A percentile compares a stretch with the other conserved stretches of the same genome.
phyloP scores from a whole-genome alignment of 352 stramenopile species.

The Phytophthora sojae region DNA sequence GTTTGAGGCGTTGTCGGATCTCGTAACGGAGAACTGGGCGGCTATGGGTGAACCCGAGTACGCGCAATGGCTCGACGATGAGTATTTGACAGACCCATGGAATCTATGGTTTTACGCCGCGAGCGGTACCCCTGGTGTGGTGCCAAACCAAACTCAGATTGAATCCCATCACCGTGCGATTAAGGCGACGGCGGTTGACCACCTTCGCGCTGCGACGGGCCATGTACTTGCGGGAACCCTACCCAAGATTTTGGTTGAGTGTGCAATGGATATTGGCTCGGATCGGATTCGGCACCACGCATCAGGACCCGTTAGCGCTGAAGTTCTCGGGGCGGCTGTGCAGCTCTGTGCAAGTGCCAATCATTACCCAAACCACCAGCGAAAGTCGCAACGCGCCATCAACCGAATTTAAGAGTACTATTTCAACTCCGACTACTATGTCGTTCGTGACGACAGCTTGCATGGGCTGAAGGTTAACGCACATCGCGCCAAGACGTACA shows the following conservation, averaged over 20 bases:
- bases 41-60: background rate
- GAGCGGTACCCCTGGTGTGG: background rate
- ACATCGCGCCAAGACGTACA: background rate
- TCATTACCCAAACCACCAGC: background rate
- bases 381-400: background rate
- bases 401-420: background rate
- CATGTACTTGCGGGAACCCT: conserved; percentile 6
- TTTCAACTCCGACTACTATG: background rate
- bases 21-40: too few relatives aligned
- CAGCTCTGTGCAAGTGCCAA: background rate
- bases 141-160: conserved; percentile 15
- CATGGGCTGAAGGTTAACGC: background rate
- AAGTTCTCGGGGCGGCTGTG: background rate
- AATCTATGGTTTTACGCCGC: conserved; percentile 4
- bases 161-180: conserved; percentile 1
- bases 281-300: background rate
- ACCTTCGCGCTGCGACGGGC: background rate
- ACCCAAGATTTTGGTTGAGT: conserved; percentile 3
- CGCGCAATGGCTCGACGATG: conserved; percentile 3
- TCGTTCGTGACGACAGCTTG: background rate
- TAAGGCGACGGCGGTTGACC: background rate
- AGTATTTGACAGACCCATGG: conserved; percentile 7
- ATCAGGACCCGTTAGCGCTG: background rate
- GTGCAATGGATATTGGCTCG: background rate
- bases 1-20: too few relatives aligned